Percentiles rank a stretch among this genome's conserved stretches.
These are phyloP conservation scores for Pholiota microspora DNA, from an alignment of 768 basidiomycete genomes.

Conservation along the genomic window DNA sequence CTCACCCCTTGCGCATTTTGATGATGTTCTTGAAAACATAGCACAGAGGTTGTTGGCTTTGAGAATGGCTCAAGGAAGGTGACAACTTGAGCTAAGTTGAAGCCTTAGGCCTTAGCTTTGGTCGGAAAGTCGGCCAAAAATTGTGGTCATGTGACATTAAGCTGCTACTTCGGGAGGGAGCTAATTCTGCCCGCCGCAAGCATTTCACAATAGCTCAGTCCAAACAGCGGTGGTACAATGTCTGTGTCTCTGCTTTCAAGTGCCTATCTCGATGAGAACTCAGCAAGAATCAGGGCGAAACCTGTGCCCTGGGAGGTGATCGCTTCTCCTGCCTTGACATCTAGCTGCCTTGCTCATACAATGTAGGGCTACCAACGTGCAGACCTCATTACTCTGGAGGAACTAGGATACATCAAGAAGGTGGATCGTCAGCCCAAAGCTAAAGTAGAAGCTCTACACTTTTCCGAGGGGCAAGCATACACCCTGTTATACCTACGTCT, in stretches of 20 bases:
- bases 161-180: not conserved
- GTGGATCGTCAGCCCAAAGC: constrained; percentile 79
- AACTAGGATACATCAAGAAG: constrained; percentile 84
- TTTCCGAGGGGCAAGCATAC: constrained; percentile 82
- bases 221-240: constrained; percentile 41
- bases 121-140: too few species aligned
- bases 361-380: constrained; percentile 91
- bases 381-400: constrained; percentile 83
- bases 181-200: not conserved
- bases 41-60: not conserved
- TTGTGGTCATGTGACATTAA: constrained; percentile 21
- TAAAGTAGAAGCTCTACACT: constrained; percentile 72
- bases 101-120: too few species aligned
- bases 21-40: constrained; percentile 23
- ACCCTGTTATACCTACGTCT: constrained; percentile 87
- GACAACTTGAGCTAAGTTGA: too few species aligned
- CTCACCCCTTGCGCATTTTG: constrained; percentile 21
- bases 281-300: constrained; percentile 85
- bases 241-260: constrained; percentile 78
- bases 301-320: constrained; percentile 95
- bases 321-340: not conserved
- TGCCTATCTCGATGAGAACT: constrained; percentile 81
- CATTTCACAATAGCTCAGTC: constrained; percentile 5
- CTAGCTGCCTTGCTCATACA: constrained; percentile 14
- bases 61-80: constrained; percentile 1